phyloP scores from a whole-genome alignment of 345 rosid genomes.

The Eucalyptus tenuipes region DNA sequence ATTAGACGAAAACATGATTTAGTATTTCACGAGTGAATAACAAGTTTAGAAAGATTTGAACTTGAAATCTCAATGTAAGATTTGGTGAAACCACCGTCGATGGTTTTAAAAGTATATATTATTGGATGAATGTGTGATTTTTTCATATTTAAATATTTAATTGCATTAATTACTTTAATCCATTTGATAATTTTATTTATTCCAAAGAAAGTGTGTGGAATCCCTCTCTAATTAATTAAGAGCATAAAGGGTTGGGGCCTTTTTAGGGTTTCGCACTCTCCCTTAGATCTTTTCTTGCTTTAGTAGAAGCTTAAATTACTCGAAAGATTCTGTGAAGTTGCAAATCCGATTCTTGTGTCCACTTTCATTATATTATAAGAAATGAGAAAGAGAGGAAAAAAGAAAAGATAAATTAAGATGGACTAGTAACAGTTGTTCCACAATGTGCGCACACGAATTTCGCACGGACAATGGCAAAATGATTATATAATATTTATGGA shows the following conservation, averaged over 20 bases:
- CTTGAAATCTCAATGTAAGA: not conserved
- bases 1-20: fast-evolving
- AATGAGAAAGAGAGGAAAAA: not conserved
- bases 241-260: not conserved
- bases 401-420: not conserved
- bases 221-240: not conserved
- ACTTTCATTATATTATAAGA: not conserved
- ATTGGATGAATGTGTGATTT: fast-evolving
- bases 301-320: not conserved
- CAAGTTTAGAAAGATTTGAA: fast-evolving
- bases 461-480: not conserved
- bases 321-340: not conserved
- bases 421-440: not conserved
- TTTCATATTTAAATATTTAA: not conserved
- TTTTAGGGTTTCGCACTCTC: not conserved
- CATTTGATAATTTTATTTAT: not conserved
- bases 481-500: not conserved
- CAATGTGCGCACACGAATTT: not conserved
- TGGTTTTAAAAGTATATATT: not conserved
- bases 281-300: not conserved
- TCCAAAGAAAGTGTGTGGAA: not conserved
- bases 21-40: not conserved
- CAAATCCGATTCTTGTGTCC: not conserved
- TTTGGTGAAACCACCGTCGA: not conserved
- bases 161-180: not conserved